Conservation (phyloP, 257 asterid species). For the Mentha longifolia region DNA sequence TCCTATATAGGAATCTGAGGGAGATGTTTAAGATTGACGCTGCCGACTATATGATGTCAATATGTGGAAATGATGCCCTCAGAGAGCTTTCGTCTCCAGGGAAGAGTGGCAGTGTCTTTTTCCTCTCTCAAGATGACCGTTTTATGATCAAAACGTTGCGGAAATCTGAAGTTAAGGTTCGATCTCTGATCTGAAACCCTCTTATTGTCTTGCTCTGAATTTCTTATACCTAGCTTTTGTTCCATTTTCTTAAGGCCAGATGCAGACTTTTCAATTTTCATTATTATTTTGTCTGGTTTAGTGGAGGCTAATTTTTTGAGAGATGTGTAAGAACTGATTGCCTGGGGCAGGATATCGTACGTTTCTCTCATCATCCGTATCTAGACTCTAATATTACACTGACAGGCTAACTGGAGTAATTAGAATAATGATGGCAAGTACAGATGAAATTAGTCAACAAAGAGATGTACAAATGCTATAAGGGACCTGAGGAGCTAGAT, state of each 20-base stretch:
- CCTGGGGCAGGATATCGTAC: no score
- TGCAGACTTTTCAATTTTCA: background rate
- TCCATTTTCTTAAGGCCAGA: background rate
- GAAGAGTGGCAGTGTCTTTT: slow-evolving; percentile 97
- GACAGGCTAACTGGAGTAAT: no score
- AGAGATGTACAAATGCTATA: no score
- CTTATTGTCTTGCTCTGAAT: slow-evolving; percentile 22
- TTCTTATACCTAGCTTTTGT: slow-evolving; percentile 25
- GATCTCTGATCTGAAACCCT: slow-evolving; percentile 34
- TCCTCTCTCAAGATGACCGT: slow-evolving; percentile 93
- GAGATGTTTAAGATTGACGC: slow-evolving; percentile 96
- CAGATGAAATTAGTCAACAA: no score
- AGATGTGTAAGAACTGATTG: no score
- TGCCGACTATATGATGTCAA: slow-evolving; percentile 98
- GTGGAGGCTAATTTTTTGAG: no score
- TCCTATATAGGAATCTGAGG: slow-evolving; percentile 71
- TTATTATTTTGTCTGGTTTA: no score
- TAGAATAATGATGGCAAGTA: no score
- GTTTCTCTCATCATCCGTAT: no score
- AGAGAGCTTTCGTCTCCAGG: slow-evolving; percentile 99
- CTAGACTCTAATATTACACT: no score
- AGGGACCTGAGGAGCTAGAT: no score
- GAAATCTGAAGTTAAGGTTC: slow-evolving; percentile 95
- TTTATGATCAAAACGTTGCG: slow-evolving; percentile 97
- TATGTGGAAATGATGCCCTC: slow-evolving; percentile 96